Base-by-base conservation (phyloP, 371 early-diverging fungal species). In the Rhizopus delemar region DNA sequence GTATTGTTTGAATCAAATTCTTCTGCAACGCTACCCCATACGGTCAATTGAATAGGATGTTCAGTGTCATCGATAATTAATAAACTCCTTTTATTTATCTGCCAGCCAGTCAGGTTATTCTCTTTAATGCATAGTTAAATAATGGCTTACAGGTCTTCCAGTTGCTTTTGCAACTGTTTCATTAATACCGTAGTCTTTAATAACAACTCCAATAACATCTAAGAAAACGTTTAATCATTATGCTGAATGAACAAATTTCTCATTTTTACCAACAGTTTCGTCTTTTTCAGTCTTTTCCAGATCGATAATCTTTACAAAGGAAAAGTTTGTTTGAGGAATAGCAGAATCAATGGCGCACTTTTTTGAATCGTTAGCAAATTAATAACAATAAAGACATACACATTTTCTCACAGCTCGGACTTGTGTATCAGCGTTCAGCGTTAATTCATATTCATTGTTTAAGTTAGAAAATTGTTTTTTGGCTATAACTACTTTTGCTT, bases 371-470 rank as follows among this genome's bases (percentile, higher is more conserved):
- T 22, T 9, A 13, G n/a, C 48, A 29, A 11, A 22, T 8, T 36
- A 3, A 22, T 28, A 4, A 9, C 4, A 49, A 31, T 53, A 11
- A n/a, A n/a, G 6, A 36, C 11, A 36, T 36, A 36, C 0, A 36
- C 6, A n/a, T 11, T 33, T 33, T 15, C 71, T 68, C 81, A 90
- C 88, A 57, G 63, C 75, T 36, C 70, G 71, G 35, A 96, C 79
- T 41, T 81, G 71, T 4, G 90, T 87, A 5, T 69, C 69, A 45
- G 80, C 59, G 22, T 96, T 95, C 48, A 97, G 74, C 2, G 85
- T 75, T 59, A 99, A 77, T 70, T 99, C 99, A 65, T 98, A 99
- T 60, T 96, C 92, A 69, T 94, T 92, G 63, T 90, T 76, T 48
- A 92, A 71, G 31, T 80, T 88, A 33, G 84, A 89, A 62, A 86